phyloP scores from a whole-genome alignment of 1,284 basidiomycete species.

The Moesziomyces antarcticus region DNA sequence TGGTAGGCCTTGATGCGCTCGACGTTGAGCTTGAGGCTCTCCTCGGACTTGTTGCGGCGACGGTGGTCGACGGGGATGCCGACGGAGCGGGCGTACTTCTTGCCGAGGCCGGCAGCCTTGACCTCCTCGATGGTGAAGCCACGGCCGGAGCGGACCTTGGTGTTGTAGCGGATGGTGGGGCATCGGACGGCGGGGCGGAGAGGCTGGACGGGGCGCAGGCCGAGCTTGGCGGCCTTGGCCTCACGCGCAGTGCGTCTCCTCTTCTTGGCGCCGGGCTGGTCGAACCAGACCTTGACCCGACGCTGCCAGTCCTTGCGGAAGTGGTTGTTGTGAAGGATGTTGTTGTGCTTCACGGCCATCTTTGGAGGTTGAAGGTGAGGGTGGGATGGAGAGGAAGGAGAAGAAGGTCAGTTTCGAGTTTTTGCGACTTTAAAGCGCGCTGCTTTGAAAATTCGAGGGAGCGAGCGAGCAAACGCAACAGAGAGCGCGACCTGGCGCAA shows the following conservation, averaged over 20 bases:
- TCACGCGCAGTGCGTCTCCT: constrained; percentile 92
- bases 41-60: constrained; percentile 95
- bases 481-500: not conserved
- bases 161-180: constrained; percentile 98
- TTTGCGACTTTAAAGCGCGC: constrained; percentile 1
- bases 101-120: constrained; percentile 94
- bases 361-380: constrained; percentile 5
- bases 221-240: constrained; percentile 88
- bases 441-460: not conserved
- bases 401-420: constrained; percentile 25
- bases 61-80: constrained; percentile 98
- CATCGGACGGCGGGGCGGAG: constrained; percentile 97
- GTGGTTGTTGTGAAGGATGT: constrained; percentile 76
- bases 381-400: constrained; percentile 6
- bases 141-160: constrained; percentile 94
- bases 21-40: constrained; percentile 95
- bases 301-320: constrained; percentile 89
- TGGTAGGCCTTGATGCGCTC: constrained; percentile 96
- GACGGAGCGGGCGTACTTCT: constrained; percentile 91
- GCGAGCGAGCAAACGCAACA: constrained; percentile 3
- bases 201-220: constrained; percentile 88
- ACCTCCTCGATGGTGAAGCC: constrained; percentile 96
- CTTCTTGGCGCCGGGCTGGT: constrained; percentile 98
- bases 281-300: constrained; percentile 96
- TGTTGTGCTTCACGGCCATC: constrained; percentile 68